Conservation (phyloP, 768 basidiomycete species). For the Boletus reticulatus region DNA sequence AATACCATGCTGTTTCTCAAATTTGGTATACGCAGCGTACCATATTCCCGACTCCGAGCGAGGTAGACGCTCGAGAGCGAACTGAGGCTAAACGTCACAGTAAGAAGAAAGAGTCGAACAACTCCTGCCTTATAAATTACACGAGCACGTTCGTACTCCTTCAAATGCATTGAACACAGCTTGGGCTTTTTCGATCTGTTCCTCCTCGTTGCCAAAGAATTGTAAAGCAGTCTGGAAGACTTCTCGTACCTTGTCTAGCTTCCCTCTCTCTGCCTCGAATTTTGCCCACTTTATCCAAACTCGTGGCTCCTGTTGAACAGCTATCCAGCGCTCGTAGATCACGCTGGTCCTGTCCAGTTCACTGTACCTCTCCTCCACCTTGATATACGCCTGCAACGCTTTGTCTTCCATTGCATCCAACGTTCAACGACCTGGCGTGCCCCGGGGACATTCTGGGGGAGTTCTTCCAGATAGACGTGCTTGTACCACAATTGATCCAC, state of each 20-base stretch:
- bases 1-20: slow-evolving; percentile 97
- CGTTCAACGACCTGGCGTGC: slow-evolving; percentile 97
- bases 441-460: slow-evolving; percentile 93
- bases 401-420: slow-evolving; percentile 99
- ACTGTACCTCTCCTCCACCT: slow-evolving; percentile 91
- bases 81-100: slow-evolving; percentile 45
- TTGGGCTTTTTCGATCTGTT: slow-evolving; percentile 86
- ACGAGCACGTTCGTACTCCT: slow-evolving; percentile 95
- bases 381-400: slow-evolving; percentile 99
- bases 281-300: slow-evolving; percentile 86
- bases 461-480: slow-evolving; percentile 97
- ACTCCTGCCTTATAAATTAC: slow-evolving; percentile 92
- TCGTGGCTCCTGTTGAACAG: slow-evolving; percentile 71
- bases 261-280: slow-evolving; percentile 76
- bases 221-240: slow-evolving; percentile 90
- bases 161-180: slow-evolving; percentile 92
- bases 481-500: slow-evolving; percentile 99
- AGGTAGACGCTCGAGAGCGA: slow-evolving; percentile 90
- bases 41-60: slow-evolving; percentile 85
- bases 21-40: slow-evolving; percentile 93
- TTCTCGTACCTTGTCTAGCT: slow-evolving; percentile 71
- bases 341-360: slow-evolving; percentile 90
- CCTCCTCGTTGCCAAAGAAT: slow-evolving; percentile 86
- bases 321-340: slow-evolving; percentile 91
- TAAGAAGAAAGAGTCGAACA: background rate